Percentiles rank a stretch among this genome's conserved stretches.
These are phyloP conservation scores for Fraxinus cuspidata DNA, from an alignment of 257 asterid species.

Conservation along the genomic window DNA sequence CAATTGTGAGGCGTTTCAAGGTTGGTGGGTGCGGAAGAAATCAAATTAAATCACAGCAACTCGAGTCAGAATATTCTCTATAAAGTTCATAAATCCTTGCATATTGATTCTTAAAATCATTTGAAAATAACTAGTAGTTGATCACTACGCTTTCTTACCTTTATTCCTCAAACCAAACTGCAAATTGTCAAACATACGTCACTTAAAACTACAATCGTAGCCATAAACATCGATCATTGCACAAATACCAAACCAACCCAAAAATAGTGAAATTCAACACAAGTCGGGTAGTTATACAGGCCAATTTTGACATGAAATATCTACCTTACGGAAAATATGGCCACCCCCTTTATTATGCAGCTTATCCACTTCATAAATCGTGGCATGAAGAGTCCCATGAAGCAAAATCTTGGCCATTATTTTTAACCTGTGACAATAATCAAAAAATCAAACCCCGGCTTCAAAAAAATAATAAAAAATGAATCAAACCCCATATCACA, in stretches of 20 bases:
- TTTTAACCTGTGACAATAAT: constrained; percentile 27
- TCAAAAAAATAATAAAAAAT: too few relatives aligned
- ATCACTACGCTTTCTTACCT: not conserved
- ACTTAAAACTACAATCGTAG: not conserved
- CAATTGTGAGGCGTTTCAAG: not conserved
- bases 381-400: constrained; percentile 48
- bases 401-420: constrained; percentile 39
- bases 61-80: not conserved
- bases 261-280: constrained; percentile 2
- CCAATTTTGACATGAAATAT: constrained; percentile 3
- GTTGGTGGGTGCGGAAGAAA: not conserved
- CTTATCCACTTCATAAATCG: constrained; percentile 45
- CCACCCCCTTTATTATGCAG: constrained; percentile 38
- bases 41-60: not conserved
- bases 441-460: not conserved
- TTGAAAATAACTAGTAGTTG: not conserved
- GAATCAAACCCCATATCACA: not conserved
- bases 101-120: not conserved
- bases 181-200: not conserved
- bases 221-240: not conserved
- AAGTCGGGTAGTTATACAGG: not conserved
- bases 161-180: not conserved
- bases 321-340: constrained; percentile 45
- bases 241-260: constrained; percentile 10
- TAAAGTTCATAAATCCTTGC: not conserved